These are phyloP conservation scores for Tuber magnatum DNA, from an alignment of 495 filamentous ascomycete genomes.

Conservation along the genomic window DNA sequence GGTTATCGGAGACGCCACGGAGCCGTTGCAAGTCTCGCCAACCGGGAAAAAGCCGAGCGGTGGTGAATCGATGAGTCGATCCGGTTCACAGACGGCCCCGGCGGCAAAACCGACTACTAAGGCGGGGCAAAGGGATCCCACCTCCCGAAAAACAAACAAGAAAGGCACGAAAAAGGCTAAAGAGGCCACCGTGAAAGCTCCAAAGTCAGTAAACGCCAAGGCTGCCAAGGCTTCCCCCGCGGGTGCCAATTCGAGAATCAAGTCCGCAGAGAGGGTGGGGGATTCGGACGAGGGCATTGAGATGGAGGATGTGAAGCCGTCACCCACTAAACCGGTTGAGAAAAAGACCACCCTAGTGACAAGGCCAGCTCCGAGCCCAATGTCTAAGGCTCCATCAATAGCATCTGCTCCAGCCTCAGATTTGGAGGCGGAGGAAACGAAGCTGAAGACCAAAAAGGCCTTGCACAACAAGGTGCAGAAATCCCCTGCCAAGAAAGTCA, in stretches of 20 bases:
- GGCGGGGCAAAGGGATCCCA: constrained; percentile 40
- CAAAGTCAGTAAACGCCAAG: constrained; percentile 31
- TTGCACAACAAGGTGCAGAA: constrained; percentile 11
- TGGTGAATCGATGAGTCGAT: constrained; percentile 46
- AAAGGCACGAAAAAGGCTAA: constrained; percentile 45
- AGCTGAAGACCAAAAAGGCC: constrained; percentile 23
- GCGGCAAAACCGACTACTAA: constrained; percentile 42
- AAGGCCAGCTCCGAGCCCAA: constrained; percentile 10
- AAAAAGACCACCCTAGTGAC: constrained; percentile 12
- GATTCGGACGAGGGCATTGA: constrained; percentile 59
- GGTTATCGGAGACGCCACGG: constrained; percentile 44
- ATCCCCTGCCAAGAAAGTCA: constrained; percentile 24
- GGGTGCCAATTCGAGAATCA: constrained; percentile 46
- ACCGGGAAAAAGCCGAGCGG: constrained; percentile 45
- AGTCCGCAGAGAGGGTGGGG: constrained; percentile 57
- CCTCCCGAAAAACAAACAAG: constrained; percentile 46
- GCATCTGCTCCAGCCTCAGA: constrained; percentile 30
- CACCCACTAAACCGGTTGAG: constrained; percentile 30
- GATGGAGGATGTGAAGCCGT: constrained; percentile 42
- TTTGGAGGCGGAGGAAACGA: constrained; percentile 30
- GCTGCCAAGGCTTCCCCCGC: constrained; percentile 11
- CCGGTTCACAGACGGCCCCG: constrained; percentile 45
- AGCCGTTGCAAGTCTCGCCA: constrained; percentile 42
- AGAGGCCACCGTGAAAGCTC: constrained; percentile 33
- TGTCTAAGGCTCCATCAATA: constrained; percentile 14